phyloP scores from a whole-genome alignment of 371 early-diverging fungal genomes.

The Mortierella sp. region DNA sequence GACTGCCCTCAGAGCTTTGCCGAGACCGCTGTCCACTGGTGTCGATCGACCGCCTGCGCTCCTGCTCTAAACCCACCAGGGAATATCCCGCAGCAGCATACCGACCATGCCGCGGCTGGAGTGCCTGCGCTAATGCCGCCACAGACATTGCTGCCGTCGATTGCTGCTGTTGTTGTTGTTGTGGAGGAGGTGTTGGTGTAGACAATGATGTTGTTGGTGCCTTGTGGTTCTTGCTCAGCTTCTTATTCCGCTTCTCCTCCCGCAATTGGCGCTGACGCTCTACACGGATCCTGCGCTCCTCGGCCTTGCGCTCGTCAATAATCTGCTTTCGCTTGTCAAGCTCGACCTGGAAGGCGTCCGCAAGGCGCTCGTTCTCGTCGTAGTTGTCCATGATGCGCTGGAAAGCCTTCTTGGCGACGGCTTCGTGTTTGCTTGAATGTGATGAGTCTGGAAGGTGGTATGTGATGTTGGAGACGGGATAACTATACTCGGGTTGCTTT shows the following conservation, averaged over 20 bases:
- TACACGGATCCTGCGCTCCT: constrained; percentile 21
- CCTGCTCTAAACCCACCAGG: neutral
- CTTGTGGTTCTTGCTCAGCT: constrained; percentile 18
- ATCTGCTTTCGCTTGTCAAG: constrained; percentile 32
- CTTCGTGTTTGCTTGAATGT: neutral
- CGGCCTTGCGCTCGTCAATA: constrained; percentile 24
- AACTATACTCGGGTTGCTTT: constrained; percentile 34
- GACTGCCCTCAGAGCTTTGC: constrained; percentile 11
- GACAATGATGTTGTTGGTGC: neutral
- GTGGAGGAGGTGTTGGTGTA: constrained; percentile 1
- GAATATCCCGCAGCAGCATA: constrained; percentile 4
- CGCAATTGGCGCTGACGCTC: constrained; percentile 26
- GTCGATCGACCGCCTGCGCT: constrained; percentile 6
- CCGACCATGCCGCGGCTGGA: constrained; percentile 10
- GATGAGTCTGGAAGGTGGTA: constrained; percentile 32
- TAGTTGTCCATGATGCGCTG: constrained; percentile 46
- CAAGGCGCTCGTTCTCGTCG: constrained; percentile 40
- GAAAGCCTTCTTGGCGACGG: constrained; percentile 37
- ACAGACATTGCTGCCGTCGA: constrained; percentile 1
- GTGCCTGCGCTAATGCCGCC: constrained; percentile 1
- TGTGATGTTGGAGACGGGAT: constrained; percentile 50
- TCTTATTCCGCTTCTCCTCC: constrained; percentile 23
- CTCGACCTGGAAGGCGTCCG: constrained; percentile 48
- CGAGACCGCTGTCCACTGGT: constrained; percentile 8
- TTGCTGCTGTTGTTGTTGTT: constrained; percentile 8